Percentiles rank a stretch among this genome's conserved stretches.
These are phyloP conservation scores for Isatis tinctoria DNA, from an alignment of 345 rosid genomes.

Conservation along the genomic window DNA sequence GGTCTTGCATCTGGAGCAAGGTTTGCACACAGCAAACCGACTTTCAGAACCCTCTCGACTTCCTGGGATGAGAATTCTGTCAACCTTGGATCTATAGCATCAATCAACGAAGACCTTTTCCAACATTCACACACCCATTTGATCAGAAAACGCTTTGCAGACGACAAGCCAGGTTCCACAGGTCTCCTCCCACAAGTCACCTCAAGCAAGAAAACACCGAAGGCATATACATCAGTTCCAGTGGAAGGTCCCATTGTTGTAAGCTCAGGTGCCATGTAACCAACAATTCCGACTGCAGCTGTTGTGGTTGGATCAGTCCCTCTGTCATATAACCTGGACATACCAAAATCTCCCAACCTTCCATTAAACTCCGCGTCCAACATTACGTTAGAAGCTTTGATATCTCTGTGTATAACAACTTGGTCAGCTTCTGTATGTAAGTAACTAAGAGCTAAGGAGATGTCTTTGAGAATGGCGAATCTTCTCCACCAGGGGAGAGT, in stretches of 20 bases:
- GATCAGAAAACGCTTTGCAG: constrained; percentile 27
- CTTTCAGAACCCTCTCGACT: constrained; percentile 44
- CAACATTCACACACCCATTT: constrained; percentile 39
- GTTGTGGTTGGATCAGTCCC: constrained; percentile 65
- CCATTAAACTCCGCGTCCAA: constrained; percentile 63
- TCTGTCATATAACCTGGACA: constrained; percentile 74
- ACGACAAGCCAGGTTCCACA: constrained; percentile 41
- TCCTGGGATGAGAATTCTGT: constrained; percentile 28
- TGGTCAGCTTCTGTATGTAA: constrained; percentile 55
- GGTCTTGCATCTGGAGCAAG: constrained; percentile 39
- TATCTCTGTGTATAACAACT: constrained; percentile 50
- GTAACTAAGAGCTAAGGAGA: constrained; percentile 43
- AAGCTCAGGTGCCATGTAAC: constrained; percentile 52
- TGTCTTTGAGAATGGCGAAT: constrained; percentile 34
- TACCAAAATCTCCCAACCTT: constrained; percentile 87
- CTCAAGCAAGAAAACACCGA: constrained; percentile 47
- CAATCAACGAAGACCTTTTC: constrained; percentile 31
- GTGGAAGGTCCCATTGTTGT: constrained; percentile 39
- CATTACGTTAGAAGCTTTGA: constrained; percentile 49
- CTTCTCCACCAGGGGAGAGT: constrained; percentile 45
- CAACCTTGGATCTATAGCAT: constrained; percentile 40
- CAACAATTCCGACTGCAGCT: constrained; percentile 81
- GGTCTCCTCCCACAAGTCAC: constrained; percentile 62
- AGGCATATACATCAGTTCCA: constrained; percentile 42
- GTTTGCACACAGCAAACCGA: constrained; percentile 45